Base-by-base conservation (phyloP, 768 basidiomycete species). In the Pholiota molesta region DNA sequence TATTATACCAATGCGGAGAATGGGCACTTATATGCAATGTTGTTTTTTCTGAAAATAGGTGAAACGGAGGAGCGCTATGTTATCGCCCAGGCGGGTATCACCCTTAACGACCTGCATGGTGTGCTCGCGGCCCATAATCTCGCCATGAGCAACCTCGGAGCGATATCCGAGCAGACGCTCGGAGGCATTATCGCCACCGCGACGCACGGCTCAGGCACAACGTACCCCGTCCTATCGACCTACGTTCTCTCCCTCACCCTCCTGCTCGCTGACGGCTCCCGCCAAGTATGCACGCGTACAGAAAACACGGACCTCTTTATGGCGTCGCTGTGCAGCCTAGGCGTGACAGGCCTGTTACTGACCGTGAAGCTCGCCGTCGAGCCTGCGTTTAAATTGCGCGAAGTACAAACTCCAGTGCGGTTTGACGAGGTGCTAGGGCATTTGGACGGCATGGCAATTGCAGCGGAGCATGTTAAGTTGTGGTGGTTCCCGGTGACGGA, bases 91-190 rank as follows among this genome's bases (percentile, higher is more conserved):
- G 90, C 85, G 4, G 94, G 94, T 21, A 89, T 95, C 72, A 88
- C 84, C 5, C 86, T 98, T 59, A 79, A 88, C 60, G 79, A 83
- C 54, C 83, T 98, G 5, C 94, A 97, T 65, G 77, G 73, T 23
- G 79, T 81, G 16, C 88, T 99, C 59, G 85, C 81, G 52, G 73
- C 77, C 13, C 78, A 88, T 68, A 81, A 82, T 35, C 85, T 98
- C 33, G 96, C 95, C 40, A 89, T 99, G 86, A 87, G 84, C 70
- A 97, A 92, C 75, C 83, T 98, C 63, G 97, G 97, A 37, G 96
- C 95, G 29, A 98, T 99, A 69, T 97, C 95, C 37, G 95, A 97
- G 73, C 97, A 98, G 74, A 94, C 95, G 3, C 82, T 99, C 65
- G 96, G 86, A 28, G 97, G 97, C 47, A 86, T 95, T 68, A 82